A percentile compares a stretch with the other conserved stretches of the same genome.
phyloP scores from a whole-genome alignment of 306 rosid genomes.

The Mimosa bimucronata region DNA sequence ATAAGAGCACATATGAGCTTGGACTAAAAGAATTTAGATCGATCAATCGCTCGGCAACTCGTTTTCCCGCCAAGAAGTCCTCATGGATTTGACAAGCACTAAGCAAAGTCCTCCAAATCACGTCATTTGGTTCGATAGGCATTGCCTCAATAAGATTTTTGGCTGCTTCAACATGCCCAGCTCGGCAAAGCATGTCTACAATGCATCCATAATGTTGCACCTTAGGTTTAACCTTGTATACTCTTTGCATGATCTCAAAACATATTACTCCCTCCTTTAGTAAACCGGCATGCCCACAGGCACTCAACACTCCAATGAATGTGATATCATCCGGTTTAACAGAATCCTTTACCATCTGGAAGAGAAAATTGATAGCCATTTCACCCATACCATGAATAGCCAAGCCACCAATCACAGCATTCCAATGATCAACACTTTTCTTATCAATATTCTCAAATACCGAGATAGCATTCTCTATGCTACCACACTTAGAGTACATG shows the following conservation, averaged over 20 bases:
- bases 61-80: conserved; percentile 50
- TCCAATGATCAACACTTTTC: conserved; percentile 78
- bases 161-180: conserved; percentile 71
- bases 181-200: conserved; percentile 71
- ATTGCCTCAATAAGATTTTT: conserved; percentile 54
- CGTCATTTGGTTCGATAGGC: conserved; percentile 81
- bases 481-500: conserved; percentile 84
- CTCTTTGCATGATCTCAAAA: conserved; percentile 73
- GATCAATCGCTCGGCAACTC: conserved; percentile 56
- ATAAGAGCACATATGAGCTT: conserved; percentile 65
- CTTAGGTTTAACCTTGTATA: conserved; percentile 69
- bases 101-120: conserved; percentile 76
- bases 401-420: conserved; percentile 71
- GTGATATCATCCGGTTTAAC: conserved; percentile 71
- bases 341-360: conserved; percentile 62
- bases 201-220: conserved; percentile 82
- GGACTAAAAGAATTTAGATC: conserved; percentile 50
- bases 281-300: conserved; percentile 77
- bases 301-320: conserved; percentile 67
- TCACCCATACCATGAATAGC: conserved; percentile 72
- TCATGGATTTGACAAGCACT: conserved; percentile 66
- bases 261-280: conserved; percentile 72
- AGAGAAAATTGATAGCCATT: conserved; percentile 58
- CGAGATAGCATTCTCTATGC: conserved; percentile 56
- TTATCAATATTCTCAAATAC: conserved; percentile 57